Evolutionary conservation across 2,329 filamentous ascomycete genomes (phyloP), one percentile per base, ranked within the genome.

Genomic region (Diplodia corticola): DNA sequence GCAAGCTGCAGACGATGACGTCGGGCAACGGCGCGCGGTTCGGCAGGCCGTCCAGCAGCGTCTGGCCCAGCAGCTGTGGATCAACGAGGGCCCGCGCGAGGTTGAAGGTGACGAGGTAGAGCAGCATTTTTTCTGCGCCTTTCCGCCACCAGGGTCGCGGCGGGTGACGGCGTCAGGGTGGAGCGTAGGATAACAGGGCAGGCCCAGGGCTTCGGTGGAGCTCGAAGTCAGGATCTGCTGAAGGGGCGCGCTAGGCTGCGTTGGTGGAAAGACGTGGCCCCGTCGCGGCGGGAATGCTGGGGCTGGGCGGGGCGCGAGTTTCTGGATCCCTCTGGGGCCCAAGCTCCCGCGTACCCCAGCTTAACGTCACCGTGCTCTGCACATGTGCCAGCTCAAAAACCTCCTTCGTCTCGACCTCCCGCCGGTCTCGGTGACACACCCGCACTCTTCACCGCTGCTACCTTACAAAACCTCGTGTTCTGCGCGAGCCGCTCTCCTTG

Each of bases 81-180:
- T 93, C 84, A 73, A 97, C 87, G 9, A 88, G 79, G 64, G 84
- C 84, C 71, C 91, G 91, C 35, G 86, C 94, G 73, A 92, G 96
- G 76, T 98, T 98, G 82, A 95, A 97, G 12, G 93, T 96, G 64
- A 97, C 79, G 69, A 96, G 85, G 73, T 96, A 89, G 65, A 93
- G 57, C 37, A 61, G 57, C 57, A 61, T 61, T 24, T 59, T 46
- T 46, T 46, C 26, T 12, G 9, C 30, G 12, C 13, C 12, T 35
- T 33, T 26, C 33, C 13, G 37, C 55, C 15, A 24, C 28, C 35
- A 46, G 55, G 22, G 55, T 59, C 55, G 55, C 24, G 55, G 10
- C 26, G 24, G 79, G 55, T 15, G 55, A 17, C 26, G 24, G 79
- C 72, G 89, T 87, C 65, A 96, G 82, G 68, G 83, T 66, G 54